Evolutionary conservation across 805 yeast genomes (phyloP).

Genomic region (Limtongozyma cylindracea): DNA sequence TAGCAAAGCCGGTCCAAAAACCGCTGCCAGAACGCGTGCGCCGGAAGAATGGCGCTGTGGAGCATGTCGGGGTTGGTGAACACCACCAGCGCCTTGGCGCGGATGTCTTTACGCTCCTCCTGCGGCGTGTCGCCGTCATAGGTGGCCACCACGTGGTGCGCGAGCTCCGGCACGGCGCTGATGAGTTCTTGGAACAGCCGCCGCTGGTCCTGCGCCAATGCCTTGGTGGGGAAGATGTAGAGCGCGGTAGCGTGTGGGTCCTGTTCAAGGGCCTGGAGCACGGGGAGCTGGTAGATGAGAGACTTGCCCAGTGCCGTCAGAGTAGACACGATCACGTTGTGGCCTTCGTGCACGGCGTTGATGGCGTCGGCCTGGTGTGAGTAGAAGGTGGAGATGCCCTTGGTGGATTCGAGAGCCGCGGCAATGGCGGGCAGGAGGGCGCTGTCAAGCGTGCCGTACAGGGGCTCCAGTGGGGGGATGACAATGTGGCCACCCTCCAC

Average conservation of each 20-base stretch:
- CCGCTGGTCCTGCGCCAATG: conserved; percentile 90
- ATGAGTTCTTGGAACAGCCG: conserved; percentile 44
- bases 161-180: conserved; percentile 14
- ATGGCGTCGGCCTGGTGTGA: conserved; percentile 69
- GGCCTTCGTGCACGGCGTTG: conserved; percentile 20
- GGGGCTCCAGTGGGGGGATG: too few relatives aligned
- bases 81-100: conserved; percentile 47
- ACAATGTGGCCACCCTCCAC: too few relatives aligned
- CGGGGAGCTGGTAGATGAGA: conserved; percentile 73
- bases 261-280: conserved; percentile 20
- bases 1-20: conserved; percentile 39
- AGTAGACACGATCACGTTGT: conserved; percentile 73
- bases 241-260: conserved; percentile 33
- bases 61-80: conserved; percentile 92
- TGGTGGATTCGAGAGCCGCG: too few relatives aligned
- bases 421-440: too few relatives aligned
- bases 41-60: conserved; percentile 66
- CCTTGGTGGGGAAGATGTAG: conserved; percentile 90
- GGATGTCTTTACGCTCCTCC: conserved; percentile 21
- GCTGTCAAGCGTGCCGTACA: too few relatives aligned
- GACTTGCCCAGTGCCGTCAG: conserved; percentile 95
- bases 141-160: conserved; percentile 34
- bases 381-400: too few relatives aligned
- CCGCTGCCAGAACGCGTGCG: conserved; percentile 33
- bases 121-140: conserved; percentile 85